Conservation (phyloP, 495 filamentous ascomycete species). For the Aspergillus heteromorphus region DNA sequence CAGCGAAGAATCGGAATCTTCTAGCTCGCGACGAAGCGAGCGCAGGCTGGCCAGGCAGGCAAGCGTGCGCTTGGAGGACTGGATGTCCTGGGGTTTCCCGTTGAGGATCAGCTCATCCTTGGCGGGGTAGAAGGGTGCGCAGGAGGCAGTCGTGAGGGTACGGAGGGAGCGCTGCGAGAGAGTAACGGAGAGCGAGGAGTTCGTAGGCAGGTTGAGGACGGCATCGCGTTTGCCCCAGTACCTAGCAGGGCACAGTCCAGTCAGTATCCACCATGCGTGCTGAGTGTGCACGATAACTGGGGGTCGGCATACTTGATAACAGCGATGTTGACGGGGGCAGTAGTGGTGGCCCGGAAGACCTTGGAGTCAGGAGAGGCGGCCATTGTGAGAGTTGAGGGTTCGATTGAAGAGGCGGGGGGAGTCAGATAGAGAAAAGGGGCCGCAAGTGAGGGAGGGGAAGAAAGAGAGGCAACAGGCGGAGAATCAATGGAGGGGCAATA, state of each 20-base stretch:
- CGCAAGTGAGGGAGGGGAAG: neutral
- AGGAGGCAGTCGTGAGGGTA: conserved; percentile 93
- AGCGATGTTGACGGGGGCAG: conserved; percentile 97
- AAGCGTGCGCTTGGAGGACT: conserved; percentile 75
- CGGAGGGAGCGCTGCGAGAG: conserved; percentile 90
- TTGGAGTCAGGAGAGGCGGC: conserved; percentile 34
- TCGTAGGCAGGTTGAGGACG: conserved; percentile 91
- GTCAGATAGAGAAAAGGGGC: neutral
- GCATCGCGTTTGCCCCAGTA: conserved; percentile 98
- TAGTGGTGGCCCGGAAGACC: conserved; percentile 87
- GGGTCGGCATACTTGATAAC: conserved; percentile 77
- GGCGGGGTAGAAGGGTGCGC: conserved; percentile 66
- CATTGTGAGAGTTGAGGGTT: conserved; percentile 30
- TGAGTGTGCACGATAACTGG: conserved; percentile 14
- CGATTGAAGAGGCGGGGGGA: neutral
- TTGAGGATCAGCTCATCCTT: conserved; percentile 80
- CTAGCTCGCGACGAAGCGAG: conserved; percentile 65
- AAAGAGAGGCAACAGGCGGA: conserved; percentile 7
- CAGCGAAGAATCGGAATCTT: conserved; percentile 61
- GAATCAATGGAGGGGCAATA: neutral
- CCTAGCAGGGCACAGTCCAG: conserved; percentile 39
- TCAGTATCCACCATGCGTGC: conserved; percentile 20
- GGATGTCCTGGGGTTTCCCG: conserved; percentile 70
- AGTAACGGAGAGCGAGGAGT: conserved; percentile 93
- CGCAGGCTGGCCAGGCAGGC: conserved; percentile 87